phyloP scores from a whole-genome alignment of 495 filamentous ascomycete genomes.

The Penicillium paxilli region DNA sequence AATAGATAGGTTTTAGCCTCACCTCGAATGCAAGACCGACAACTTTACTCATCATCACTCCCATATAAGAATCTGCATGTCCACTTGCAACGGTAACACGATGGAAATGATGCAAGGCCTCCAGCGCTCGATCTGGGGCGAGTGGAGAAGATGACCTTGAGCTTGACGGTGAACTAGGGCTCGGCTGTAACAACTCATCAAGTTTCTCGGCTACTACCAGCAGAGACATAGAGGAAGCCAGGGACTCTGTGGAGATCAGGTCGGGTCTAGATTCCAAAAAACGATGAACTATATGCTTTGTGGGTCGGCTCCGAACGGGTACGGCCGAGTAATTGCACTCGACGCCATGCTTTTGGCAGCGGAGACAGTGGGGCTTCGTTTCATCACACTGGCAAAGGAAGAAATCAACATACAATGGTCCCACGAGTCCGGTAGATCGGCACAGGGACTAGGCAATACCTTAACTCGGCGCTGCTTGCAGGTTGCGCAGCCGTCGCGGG shows the following conservation, averaged over 20 bases:
- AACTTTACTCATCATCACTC: slow-evolving; percentile 33
- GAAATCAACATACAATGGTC: neutral
- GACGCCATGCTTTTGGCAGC: slow-evolving; percentile 40
- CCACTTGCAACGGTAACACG: slow-evolving; percentile 24
- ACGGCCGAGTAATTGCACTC: slow-evolving; percentile 37
- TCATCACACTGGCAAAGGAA: slow-evolving; percentile 44
- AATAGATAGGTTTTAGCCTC: slow-evolving; percentile 11
- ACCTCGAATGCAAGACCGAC: slow-evolving; percentile 42
- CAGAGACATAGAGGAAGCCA: slow-evolving; percentile 27
- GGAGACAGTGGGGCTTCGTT: slow-evolving; percentile 41
- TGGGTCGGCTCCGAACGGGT: neutral
- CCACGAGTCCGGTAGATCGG: neutral
- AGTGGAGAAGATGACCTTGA: neutral
- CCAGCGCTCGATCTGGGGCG: slow-evolving; percentile 6
- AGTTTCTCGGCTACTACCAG: slow-evolving; percentile 23
- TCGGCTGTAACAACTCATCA: slow-evolving; percentile 22
- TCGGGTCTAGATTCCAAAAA: slow-evolving; percentile 12
- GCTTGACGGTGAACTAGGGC: neutral
- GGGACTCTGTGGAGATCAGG: slow-evolving; percentile 17
- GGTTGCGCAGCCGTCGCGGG: slow-evolving; percentile 45
- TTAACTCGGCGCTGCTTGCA: slow-evolving; percentile 52
- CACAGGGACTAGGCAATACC: slow-evolving; percentile 22
- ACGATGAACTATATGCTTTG: slow-evolving; percentile 18
- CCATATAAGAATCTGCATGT: slow-evolving; percentile 15
- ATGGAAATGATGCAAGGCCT: slow-evolving; percentile 39